phyloP scores from a whole-genome alignment of 495 filamentous ascomycete species.

The Symbiotaphrina buchneri region DNA sequence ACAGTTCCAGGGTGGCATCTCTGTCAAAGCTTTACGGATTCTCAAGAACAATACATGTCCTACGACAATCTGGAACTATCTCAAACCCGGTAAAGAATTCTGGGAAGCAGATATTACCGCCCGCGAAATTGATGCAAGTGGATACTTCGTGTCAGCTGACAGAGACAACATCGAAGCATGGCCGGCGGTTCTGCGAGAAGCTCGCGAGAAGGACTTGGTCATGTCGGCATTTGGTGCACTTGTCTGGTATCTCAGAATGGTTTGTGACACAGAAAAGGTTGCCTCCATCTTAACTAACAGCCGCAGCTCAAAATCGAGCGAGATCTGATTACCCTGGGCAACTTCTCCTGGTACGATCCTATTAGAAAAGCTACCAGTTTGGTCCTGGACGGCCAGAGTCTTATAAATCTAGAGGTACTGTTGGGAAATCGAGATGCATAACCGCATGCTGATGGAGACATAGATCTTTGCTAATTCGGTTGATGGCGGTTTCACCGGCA shows the following conservation, averaged over 20 bases:
- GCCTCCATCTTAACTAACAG: conserved; percentile 3
- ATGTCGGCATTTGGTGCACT: conserved; percentile 91
- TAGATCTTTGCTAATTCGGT: conserved; percentile 78
- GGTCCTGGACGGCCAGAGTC: conserved; percentile 84
- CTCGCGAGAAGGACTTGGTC: conserved; percentile 54
- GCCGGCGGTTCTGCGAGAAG: conserved; percentile 53
- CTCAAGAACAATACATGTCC: conserved; percentile 88
- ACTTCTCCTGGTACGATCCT: conserved; percentile 81
- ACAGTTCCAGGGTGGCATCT: conserved; percentile 31
- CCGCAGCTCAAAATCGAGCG: conserved; percentile 59
- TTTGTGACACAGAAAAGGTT: background rate
- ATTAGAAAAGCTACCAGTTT: conserved; percentile 84
- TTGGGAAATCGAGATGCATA: background rate
- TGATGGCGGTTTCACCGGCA: conserved; percentile 67
- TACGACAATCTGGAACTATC: conserved; percentile 85
- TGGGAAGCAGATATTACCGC: conserved; percentile 67
- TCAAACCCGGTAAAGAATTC: conserved; percentile 79
- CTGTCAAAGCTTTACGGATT: conserved; percentile 71
- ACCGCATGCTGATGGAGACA: conserved; percentile 1
- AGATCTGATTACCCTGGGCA: conserved; percentile 70
- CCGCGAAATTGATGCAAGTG: conserved; percentile 59
- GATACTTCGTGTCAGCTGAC: conserved; percentile 51
- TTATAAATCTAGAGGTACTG: conserved; percentile 70
- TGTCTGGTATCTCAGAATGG: conserved; percentile 58
- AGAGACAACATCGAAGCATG: conserved; percentile 44